Conservation (phyloP, 768 basidiomycete genomes). For the Kwoniella dejecticola region DNA sequence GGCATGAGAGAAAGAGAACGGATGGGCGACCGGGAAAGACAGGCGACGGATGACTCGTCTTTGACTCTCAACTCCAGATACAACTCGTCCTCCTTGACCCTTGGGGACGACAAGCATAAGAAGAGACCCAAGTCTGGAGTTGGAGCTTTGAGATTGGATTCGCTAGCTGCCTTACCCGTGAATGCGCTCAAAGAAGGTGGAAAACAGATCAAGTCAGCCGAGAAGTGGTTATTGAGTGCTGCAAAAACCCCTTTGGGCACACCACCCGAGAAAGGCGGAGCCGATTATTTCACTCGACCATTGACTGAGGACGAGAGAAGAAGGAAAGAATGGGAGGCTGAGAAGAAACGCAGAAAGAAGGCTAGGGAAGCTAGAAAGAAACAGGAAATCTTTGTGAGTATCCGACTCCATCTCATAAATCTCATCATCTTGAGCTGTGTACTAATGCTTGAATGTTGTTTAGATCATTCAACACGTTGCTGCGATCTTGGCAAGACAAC, state of each 20-base stretch:
- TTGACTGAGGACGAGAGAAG: conserved; percentile 52
- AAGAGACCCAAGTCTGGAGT: conserved; percentile 20
- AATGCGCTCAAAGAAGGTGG: conserved; percentile 31
- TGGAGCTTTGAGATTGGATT: conserved; percentile 26
- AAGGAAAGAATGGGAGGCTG: conserved; percentile 57
- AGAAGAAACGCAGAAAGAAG: conserved; percentile 59
- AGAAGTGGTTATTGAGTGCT: conserved; percentile 47
- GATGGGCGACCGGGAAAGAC: neutral
- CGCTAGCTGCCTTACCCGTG: conserved; percentile 32
- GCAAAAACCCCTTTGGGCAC: conserved; percentile 44
- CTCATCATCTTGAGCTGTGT: neutral
- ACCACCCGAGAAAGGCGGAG: conserved; percentile 45
- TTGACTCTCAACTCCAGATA: conserved; percentile 5
- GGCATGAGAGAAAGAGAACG: conserved; percentile 13
- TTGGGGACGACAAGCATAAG: conserved; percentile 1
- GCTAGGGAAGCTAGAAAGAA: conserved; percentile 64
- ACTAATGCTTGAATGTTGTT: neutral
- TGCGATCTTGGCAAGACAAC: conserved; percentile 75
- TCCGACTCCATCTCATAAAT: neutral
- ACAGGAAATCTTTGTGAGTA: conserved; percentile 72
- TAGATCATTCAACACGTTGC: conserved; percentile 83
- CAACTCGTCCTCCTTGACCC: neutral
- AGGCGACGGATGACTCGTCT: neutral
- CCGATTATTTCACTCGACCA: conserved; percentile 50
- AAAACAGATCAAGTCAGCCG: conserved; percentile 40